A percentile compares a stretch with the other conserved stretches of the same genome.
Evolutionary conservation across 192 early-diverging fungal genomes (phyloP).

Genomic region (Endogone sp.): DNA sequence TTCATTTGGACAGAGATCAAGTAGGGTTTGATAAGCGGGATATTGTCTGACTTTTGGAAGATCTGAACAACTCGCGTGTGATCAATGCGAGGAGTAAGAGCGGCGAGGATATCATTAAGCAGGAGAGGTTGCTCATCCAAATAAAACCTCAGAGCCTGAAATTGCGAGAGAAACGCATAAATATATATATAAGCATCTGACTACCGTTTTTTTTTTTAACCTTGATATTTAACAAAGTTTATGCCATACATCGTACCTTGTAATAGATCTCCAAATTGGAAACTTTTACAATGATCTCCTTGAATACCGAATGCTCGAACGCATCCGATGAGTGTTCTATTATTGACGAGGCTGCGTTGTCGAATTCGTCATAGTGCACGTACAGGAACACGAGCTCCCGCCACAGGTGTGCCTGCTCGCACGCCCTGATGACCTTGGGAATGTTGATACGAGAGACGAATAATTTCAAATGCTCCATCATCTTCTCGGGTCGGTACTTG

Average conservation of each 20-base stretch:
- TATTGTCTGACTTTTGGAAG: conserved; percentile 97
- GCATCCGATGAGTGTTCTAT: conserved; percentile 94
- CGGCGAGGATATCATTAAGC: conserved; percentile 88
- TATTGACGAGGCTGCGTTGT: conserved; percentile 95
- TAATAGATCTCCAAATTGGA: conserved; percentile 98
- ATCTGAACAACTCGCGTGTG: conserved; percentile 96
- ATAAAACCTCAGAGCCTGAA: conserved; percentile 85
- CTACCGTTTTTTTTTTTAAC: no score
- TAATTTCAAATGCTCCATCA: conserved; percentile 97
- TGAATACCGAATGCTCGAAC: conserved; percentile 96
- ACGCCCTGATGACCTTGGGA: conserved; percentile 96
- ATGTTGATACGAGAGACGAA: conserved; percentile 99
- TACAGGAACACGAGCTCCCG: conserved; percentile 97
- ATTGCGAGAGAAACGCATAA: no score
- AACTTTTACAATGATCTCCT: conserved; percentile 97
- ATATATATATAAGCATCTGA: background rate
- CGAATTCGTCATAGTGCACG: conserved; percentile 98
- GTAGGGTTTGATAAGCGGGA: conserved; percentile 96
- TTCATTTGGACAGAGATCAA: conserved; percentile 90
- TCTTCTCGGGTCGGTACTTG: conserved; percentile 90
- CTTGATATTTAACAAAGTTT: background rate
- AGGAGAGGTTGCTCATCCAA: conserved; percentile 93
- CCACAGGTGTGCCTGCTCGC: conserved; percentile 93
- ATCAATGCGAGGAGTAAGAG: conserved; percentile 87
- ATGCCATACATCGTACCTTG: conserved; percentile 50